Evolutionary conservation across 1,284 basidiomycete species (phyloP).

Genomic region (Mycosarcoma mackinlayi): DNA sequence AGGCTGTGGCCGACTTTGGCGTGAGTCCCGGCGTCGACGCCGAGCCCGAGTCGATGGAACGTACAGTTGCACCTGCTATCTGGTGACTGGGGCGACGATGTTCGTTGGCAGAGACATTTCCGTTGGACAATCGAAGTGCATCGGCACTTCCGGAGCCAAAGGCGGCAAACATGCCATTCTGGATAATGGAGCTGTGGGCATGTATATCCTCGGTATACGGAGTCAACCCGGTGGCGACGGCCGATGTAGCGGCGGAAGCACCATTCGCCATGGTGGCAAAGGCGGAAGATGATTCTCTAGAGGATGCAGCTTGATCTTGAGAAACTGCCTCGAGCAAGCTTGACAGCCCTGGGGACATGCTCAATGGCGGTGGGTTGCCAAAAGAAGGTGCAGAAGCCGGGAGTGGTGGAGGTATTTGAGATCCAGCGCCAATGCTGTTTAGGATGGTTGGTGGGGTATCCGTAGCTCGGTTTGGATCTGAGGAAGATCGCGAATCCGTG

Average conservation of each 20-base stretch:
- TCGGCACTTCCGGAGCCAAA: slow-evolving; percentile 7
- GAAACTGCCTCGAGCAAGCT: slow-evolving; percentile 34
- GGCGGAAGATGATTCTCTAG: not conserved
- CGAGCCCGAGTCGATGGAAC: not conserved
- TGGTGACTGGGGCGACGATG: slow-evolving; percentile 1
- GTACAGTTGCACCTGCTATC: not conserved
- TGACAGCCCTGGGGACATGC: slow-evolving; percentile 27
- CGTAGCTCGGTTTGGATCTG: too few relatives aligned
- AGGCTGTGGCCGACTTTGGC: slow-evolving; percentile 1
- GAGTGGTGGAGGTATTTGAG: not conserved
- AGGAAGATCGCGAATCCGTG: too few relatives aligned
- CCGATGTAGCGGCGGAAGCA: not conserved
- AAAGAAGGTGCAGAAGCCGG: not conserved
- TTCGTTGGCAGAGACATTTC: not conserved
- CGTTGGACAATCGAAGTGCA: not conserved
- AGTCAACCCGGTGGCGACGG: not conserved
- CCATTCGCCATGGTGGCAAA: not conserved
- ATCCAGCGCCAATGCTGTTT: not conserved
- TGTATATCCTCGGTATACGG: not conserved
- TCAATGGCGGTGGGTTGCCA: not conserved
- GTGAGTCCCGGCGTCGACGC: not conserved
- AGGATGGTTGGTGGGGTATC: too few relatives aligned
- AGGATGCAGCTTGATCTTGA: not conserved
- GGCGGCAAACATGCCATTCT: slow-evolving; percentile 30
- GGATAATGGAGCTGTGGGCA: slow-evolving; percentile 11